phyloP scores from a whole-genome alignment of 2,329 filamentous ascomycete species.

The Lecanicillium sp. region DNA sequence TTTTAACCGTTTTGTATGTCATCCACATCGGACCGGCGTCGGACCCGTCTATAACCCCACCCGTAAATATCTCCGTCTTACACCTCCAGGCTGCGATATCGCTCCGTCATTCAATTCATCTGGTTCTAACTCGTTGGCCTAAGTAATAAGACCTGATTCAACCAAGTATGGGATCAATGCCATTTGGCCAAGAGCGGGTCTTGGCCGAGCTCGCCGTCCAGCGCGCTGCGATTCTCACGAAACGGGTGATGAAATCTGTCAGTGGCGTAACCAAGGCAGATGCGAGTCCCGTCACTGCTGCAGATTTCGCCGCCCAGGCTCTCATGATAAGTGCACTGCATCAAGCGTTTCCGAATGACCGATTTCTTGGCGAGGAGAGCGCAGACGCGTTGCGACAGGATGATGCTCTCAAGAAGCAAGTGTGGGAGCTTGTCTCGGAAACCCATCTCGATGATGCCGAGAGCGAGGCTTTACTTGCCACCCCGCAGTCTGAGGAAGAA shows the following conservation, averaged over 20 bases:
- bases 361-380: slow-evolving; percentile 45
- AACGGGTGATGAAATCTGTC: slow-evolving; percentile 26
- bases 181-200: neutral
- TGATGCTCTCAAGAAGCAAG: slow-evolving; percentile 32
- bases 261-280: slow-evolving; percentile 42
- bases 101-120: too few relatives aligned
- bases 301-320: slow-evolving; percentile 47
- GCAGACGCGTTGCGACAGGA: slow-evolving; percentile 37
- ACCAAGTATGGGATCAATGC: neutral
- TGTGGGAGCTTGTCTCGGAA: slow-evolving; percentile 39
- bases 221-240: slow-evolving; percentile 41
- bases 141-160: too few relatives aligned
- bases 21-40: too few relatives aligned
- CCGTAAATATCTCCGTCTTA: too few relatives aligned
- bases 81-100: too few relatives aligned
- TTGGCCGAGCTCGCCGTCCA: slow-evolving; percentile 31
- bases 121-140: too few relatives aligned
- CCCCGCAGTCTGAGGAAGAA: slow-evolving; percentile 34
- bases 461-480: slow-evolving; percentile 14
- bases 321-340: slow-evolving; percentile 43
- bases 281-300: slow-evolving; percentile 44
- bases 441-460: neutral
- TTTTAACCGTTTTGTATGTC: too few relatives aligned
- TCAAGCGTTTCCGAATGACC: slow-evolving; percentile 36
- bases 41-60: too few relatives aligned